Conservation (phyloP, 805 yeast species). For the Kurtzmaniella fragi region DNA sequence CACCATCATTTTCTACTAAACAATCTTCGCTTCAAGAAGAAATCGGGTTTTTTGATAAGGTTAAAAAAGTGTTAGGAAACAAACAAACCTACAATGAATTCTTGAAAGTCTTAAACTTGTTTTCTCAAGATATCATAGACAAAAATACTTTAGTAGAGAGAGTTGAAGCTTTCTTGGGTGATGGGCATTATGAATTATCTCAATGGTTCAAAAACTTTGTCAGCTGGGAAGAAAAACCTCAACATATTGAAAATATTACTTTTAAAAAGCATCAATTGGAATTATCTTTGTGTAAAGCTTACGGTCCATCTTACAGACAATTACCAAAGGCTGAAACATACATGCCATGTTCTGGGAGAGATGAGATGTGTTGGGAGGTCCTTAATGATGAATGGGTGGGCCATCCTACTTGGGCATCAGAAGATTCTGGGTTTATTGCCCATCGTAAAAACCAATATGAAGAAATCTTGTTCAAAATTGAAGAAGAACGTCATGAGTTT, state of each 20-base stretch:
- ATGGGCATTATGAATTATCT: conserved; percentile 65
- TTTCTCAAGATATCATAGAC: conserved; percentile 87
- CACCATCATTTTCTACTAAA: conserved; percentile 37
- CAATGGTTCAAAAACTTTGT: conserved; percentile 92
- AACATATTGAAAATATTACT: conserved; percentile 79
- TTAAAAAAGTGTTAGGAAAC: conserved; percentile 80
- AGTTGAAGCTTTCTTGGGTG: conserved; percentile 81
- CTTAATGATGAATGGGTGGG: conserved; percentile 99
- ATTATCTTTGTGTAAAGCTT: conserved; percentile 83
- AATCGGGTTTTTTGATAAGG: conserved; percentile 85
- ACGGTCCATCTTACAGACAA: conserved; percentile 91
- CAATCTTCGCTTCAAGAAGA: conserved; percentile 73
- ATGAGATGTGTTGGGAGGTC: conserved; percentile 99
- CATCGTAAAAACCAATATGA: conserved; percentile 98
- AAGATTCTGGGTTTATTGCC: conserved; percentile 98
- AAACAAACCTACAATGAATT: conserved; percentile 91
- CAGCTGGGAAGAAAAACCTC: conserved; percentile 80
- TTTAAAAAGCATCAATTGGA: conserved; percentile 91
- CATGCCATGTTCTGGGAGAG: conserved; percentile 98
- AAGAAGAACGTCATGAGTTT: conserved; percentile 96
- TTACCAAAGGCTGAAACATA: conserved; percentile 90
- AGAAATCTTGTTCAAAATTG: conserved; percentile 89
- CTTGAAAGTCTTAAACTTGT: conserved; percentile 79
- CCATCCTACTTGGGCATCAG: conserved; percentile 99
- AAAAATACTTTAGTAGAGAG: conserved; percentile 75